Evolutionary conservation across 2,329 filamentous ascomycete genomes (phyloP).

Genomic region (Paraphaeosphaeria minitans): DNA sequence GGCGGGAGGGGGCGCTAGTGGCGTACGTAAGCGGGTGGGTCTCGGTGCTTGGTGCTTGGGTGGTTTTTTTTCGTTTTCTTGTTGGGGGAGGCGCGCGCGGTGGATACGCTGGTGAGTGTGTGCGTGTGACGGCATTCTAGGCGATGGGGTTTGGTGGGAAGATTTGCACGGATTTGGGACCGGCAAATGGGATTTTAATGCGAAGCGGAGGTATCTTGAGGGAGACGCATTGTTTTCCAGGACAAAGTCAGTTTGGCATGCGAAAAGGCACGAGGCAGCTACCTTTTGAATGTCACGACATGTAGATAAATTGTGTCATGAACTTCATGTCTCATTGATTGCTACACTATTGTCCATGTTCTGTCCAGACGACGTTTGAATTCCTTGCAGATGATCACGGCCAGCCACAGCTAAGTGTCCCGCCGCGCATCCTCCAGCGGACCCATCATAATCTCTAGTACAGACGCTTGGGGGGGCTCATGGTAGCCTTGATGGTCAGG

Average conservation of each 20-base stretch:
- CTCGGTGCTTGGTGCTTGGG: not conserved
- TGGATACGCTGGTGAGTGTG: too few species aligned
- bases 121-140: too few species aligned
- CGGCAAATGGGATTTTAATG: too few species aligned
- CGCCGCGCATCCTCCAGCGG: conserved; percentile 21
- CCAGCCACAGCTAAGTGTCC: conserved; percentile 20
- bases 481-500: conserved; percentile 99
- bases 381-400: conserved; percentile 27
- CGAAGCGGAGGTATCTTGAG: too few species aligned
- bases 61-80: too few species aligned
- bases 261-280: not conserved
- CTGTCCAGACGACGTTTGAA: conserved; percentile 21
- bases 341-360: conserved; percentile 40
- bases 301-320: conserved; percentile 12
- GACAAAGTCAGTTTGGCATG: not conserved
- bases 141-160: too few species aligned
- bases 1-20: conserved; percentile 16
- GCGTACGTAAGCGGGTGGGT: conserved; percentile 16
- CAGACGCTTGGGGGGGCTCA: conserved; percentile 97
- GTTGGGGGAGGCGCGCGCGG: too few species aligned
- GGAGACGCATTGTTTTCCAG: too few species aligned
- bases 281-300: not conserved
- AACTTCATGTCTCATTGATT: conserved; percentile 38
- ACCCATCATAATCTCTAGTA: conserved; percentile 68
- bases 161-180: too few species aligned